A percentile compares a stretch with the other conserved stretches of the same genome.
These are phyloP conservation scores for Flaveria bidentis DNA, from an alignment of 129 eudicot species.

Conservation along the genomic window DNA sequence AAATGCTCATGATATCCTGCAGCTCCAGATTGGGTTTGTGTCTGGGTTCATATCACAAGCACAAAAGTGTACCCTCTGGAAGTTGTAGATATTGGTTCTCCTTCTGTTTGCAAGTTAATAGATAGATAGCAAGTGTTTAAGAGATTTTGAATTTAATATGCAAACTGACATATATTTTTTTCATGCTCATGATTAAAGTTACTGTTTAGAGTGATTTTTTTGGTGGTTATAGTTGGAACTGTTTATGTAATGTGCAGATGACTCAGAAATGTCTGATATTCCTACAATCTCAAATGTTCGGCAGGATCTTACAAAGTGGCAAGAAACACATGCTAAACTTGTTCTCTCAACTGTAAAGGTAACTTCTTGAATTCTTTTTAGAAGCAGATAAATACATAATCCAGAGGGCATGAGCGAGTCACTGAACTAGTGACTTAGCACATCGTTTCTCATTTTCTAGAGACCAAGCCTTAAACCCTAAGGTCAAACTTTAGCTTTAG, in stretches of 20 bases:
- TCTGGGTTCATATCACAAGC: background rate
- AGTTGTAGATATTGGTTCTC: constrained; percentile 17
- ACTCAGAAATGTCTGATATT: constrained; percentile 73
- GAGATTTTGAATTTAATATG: constrained; percentile 27
- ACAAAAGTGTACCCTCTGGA: constrained; percentile 1
- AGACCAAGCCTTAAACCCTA: too few species aligned
- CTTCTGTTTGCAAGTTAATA: background rate
- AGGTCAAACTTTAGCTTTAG: too few species aligned
- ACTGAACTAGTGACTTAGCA: constrained; percentile 9
- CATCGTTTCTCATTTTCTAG: too few species aligned
- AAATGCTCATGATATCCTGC: too few species aligned
- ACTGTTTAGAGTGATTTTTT: background rate
- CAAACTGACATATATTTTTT: background rate
- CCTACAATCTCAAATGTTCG: constrained; percentile 87
- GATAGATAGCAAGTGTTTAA: background rate
- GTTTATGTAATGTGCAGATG: constrained; percentile 65
- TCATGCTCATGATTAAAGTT: constrained; percentile 14
- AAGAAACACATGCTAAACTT: constrained; percentile 86
- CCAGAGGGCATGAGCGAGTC: background rate
- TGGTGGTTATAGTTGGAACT: constrained; percentile 26
- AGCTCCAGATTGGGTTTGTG: background rate
- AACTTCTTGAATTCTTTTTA: constrained; percentile 23
- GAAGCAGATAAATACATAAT: background rate
- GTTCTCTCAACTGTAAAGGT: constrained; percentile 85
- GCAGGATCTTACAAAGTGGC: constrained; percentile 93